phyloP scores from a whole-genome alignment of 2,329 filamentous ascomycete species.

The Paraphoma chrysanthemicola region DNA sequence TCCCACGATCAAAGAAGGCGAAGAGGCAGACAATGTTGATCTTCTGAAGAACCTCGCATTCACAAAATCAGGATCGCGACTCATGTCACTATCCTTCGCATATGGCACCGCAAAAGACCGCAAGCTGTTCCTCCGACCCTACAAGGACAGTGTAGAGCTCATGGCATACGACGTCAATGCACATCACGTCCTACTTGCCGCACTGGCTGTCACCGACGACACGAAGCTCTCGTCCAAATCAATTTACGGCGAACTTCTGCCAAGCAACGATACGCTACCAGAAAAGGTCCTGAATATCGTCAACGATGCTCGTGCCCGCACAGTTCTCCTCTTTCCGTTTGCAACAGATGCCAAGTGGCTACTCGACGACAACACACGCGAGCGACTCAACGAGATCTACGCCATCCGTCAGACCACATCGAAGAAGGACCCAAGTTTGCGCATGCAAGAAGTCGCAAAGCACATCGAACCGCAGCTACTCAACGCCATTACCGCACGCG shows the following conservation, averaged over 20 bases:
- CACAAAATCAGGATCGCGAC: conserved; percentile 83
- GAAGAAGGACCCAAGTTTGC: conserved; percentile 84
- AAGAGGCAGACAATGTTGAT: conserved; percentile 60
- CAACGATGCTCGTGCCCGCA: conserved; percentile 69
- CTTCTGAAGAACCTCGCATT: conserved; percentile 95
- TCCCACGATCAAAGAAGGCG: conserved; percentile 71
- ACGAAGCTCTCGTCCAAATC: conserved; percentile 86
- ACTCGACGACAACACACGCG: conserved; percentile 67
- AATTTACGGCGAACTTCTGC: conserved; percentile 85
- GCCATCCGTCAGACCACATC: conserved; percentile 82
- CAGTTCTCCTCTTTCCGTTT: conserved; percentile 81
- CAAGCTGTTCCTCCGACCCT: conserved; percentile 84
- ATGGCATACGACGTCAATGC: conserved; percentile 83
- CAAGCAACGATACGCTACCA: conserved; percentile 55
- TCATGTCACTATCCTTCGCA: conserved; percentile 83
- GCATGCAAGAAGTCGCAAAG: conserved; percentile 78
- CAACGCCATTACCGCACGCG: conserved; percentile 72
- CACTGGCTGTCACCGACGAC: conserved; percentile 92
- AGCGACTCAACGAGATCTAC: conserved; percentile 78
- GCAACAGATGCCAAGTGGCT: conserved; percentile 69
- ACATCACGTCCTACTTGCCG: conserved; percentile 81
- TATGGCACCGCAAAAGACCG: conserved; percentile 91
- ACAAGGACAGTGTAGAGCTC: conserved; percentile 85
- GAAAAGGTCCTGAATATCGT: conserved; percentile 70
- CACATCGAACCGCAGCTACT: conserved; percentile 78